Conservation (phyloP, 1,284 basidiomycete species). For the Cutaneotrichosporon spelunceum region DNA sequence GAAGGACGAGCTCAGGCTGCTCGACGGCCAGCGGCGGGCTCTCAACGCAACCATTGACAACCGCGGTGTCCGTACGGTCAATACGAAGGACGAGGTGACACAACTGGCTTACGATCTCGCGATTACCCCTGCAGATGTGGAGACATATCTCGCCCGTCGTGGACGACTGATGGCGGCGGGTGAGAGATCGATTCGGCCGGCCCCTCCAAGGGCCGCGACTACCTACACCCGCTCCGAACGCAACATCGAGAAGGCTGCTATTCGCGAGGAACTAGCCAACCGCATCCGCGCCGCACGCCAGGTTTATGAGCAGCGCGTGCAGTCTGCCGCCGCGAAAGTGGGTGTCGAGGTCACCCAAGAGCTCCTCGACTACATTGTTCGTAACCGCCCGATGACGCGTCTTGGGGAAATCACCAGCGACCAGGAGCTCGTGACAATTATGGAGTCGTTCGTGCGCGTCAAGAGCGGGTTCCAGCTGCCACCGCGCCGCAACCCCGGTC, state of each 20-base stretch:
- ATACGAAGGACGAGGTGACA: slow-evolving; percentile 23
- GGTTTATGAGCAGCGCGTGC: slow-evolving; percentile 36
- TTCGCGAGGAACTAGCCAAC: slow-evolving; percentile 33
- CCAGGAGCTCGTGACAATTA: slow-evolving; percentile 18
- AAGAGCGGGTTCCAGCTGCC: slow-evolving; percentile 15
- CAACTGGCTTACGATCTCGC: slow-evolving; percentile 38
- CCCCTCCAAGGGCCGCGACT: background rate
- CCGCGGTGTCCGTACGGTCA: slow-evolving; percentile 18
- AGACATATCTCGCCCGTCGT: slow-evolving; percentile 46
- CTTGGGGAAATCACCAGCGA: slow-evolving; percentile 21
- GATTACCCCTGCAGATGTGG: slow-evolving; percentile 24
- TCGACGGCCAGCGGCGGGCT: slow-evolving; percentile 31
- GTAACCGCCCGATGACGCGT: slow-evolving; percentile 23
- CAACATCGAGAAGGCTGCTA: background rate
- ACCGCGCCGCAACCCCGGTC: background rate
- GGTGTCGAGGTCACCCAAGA: slow-evolving; percentile 25
- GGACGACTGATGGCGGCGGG: background rate
- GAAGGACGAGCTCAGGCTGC: slow-evolving; percentile 27
- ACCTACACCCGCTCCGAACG: background rate
- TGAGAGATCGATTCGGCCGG: background rate
- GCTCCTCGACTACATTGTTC: slow-evolving; percentile 28
- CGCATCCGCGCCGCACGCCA: slow-evolving; percentile 25
- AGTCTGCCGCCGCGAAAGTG: slow-evolving; percentile 22
- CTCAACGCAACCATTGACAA: slow-evolving; percentile 30
- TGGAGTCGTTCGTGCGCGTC: slow-evolving; percentile 22